These are phyloP conservation scores for Thalassiosira sp. DNA, from an alignment of 352 stramenopile species.

Conservation along the genomic window DNA sequence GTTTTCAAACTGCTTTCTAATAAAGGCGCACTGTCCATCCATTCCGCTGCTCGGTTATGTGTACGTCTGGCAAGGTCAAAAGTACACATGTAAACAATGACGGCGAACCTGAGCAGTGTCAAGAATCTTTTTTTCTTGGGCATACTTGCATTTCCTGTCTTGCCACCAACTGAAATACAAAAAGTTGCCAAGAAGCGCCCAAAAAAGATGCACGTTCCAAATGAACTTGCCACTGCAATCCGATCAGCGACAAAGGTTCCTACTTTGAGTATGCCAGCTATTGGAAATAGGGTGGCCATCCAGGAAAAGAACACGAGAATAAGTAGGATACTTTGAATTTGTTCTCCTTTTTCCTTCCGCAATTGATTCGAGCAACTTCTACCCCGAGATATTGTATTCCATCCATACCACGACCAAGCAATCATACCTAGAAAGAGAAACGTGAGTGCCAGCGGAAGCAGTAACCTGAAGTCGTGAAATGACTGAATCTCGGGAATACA, in stretches of 20 bases:
- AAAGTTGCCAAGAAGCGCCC: conserved; percentile 27
- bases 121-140: background rate
- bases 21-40: conserved; percentile 73
- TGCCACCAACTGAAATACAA: background rate
- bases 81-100: conserved; percentile 6
- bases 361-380: background rate
- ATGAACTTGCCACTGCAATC: conserved; percentile 72
- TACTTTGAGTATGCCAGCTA: conserved; percentile 78
- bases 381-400: background rate
- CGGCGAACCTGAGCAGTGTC: background rate
- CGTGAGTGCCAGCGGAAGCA: conserved; percentile 38
- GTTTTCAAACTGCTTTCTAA: conserved; percentile 62
- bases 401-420: conserved; percentile 29
- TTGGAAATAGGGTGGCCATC: conserved; percentile 76
- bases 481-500: conserved; percentile 63
- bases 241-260: conserved; percentile 81
- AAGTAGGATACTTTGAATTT: conserved; percentile 45
- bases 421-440: conserved; percentile 14
- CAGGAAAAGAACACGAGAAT: conserved; percentile 64
- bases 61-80: conserved; percentile 35
- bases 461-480: conserved; percentile 52
- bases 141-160: background rate
- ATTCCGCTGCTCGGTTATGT: conserved; percentile 63
- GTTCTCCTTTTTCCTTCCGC: conserved; percentile 12
- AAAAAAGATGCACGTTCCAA: conserved; percentile 64